phyloP scores from a whole-genome alignment of 2,329 filamentous ascomycete genomes.

The Nigrograna mackinnonii region DNA sequence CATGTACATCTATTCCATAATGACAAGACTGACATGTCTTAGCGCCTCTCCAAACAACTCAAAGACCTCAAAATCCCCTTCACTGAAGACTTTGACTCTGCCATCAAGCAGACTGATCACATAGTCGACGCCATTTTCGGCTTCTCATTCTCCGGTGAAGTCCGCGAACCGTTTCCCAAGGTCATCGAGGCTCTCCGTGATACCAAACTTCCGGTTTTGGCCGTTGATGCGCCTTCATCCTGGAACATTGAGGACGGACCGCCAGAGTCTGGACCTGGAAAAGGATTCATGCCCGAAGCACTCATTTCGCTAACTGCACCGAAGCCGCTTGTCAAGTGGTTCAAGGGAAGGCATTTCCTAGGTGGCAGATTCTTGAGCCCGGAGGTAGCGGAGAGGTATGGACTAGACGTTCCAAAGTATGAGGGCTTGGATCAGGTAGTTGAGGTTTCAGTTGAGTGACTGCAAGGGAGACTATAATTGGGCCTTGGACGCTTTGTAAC shows the following conservation, averaged over 20 bases:
- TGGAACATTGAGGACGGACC: slow-evolving; percentile 93
- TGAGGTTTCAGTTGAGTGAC: slow-evolving; percentile 54
- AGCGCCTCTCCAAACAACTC: slow-evolving; percentile 85
- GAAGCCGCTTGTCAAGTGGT: slow-evolving; percentile 84
- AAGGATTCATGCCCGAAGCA: slow-evolving; percentile 76
- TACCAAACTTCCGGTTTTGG: slow-evolving; percentile 75
- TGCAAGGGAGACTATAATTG: no score
- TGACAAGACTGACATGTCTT: slow-evolving; percentile 19
- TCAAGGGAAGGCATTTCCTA: slow-evolving; percentile 86
- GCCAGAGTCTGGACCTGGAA: slow-evolving; percentile 74
- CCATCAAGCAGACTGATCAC: slow-evolving; percentile 72
- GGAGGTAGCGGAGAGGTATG: slow-evolving; percentile 81
- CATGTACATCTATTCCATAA: slow-evolving; percentile 1
- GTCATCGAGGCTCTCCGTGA: slow-evolving; percentile 79
- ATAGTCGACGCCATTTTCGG: slow-evolving; percentile 94
- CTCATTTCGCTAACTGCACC: slow-evolving; percentile 91
- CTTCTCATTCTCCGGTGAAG: slow-evolving; percentile 89
- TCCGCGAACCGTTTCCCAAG: slow-evolving; percentile 86
- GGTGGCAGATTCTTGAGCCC: slow-evolving; percentile 87
- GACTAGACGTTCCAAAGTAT: slow-evolving; percentile 80
- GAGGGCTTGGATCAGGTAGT: slow-evolving; percentile 86
- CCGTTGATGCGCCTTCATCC: slow-evolving; percentile 89
- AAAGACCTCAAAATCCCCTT: slow-evolving; percentile 83
- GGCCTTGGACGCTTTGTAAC: no score
- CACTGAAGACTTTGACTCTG: slow-evolving; percentile 73